Evolutionary conservation across 148 eudicot genomes (phyloP), one percentile per base, ranked within the genome.

Genomic region (Drosera capensis): DNA sequence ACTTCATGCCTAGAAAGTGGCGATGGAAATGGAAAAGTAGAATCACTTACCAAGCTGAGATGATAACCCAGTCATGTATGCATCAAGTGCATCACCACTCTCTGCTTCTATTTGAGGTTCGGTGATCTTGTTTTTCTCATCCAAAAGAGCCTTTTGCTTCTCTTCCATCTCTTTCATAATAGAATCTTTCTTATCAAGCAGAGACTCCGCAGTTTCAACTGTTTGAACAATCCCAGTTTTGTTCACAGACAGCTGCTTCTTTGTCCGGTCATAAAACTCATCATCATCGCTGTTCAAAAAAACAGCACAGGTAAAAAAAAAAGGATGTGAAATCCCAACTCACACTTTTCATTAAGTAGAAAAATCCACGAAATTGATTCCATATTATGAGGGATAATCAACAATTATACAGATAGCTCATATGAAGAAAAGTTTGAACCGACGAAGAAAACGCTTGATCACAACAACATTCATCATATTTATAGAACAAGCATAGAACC

Each of bases 171-270:
- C 74, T 60, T 63, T 65, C 35, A 56, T 14, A 37, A 92, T 51
- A 7, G 64, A 68, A 43, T 79, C 86, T 71, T 71, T 76, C 77
- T 85, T 92, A 57, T 81, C 99, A 49, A 92, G 73, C 62, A 85
- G 95, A 63, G 94, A 71, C 54, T 85, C 95, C 30, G 99, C 99
- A n/a, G 99, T 85, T 73, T 92, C 99, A 53, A 92, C 60, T 44
- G 82, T 59, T 59, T 74, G 86, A 56, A 52, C 52, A 54, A 72
- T 71, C 54, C 63, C 59, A 54, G 63, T 55, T 73, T 78, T 92
- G n/a, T 23, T 66, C 16, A 47, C 64, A 21, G 77, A 63, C 20
- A 60, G 38, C 62, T 65, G 78, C 70, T 73, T 71, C 70, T 60
- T 70, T 30, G 99, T 80, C 56, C 95, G 85, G 43, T 92, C 99